These are phyloP conservation scores for Ormosia emarginata DNA, from an alignment of 306 rosid species.

Conservation along the genomic window DNA sequence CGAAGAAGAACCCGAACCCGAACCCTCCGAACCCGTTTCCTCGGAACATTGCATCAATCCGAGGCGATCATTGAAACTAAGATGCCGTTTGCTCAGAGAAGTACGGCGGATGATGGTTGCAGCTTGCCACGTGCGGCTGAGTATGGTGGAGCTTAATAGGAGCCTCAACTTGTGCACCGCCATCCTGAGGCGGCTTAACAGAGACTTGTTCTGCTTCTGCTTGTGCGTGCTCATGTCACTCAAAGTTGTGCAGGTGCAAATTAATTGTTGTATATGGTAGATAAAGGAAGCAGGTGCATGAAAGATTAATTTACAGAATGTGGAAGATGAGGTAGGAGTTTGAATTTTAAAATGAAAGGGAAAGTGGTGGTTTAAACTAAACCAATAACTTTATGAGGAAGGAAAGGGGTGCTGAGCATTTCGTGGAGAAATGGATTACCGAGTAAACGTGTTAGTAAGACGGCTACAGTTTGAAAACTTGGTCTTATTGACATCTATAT, in stretches of 20 bases:
- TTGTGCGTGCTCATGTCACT: conserved; percentile 17
- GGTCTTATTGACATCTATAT: neutral
- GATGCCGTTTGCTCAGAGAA: conserved; percentile 21
- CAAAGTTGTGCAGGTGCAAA: neutral
- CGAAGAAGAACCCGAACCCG: conserved; percentile 12
- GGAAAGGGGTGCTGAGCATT: conserved; percentile 7
- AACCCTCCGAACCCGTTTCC: conserved; percentile 25
- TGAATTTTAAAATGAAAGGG: neutral
- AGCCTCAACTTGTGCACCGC: conserved; percentile 60
- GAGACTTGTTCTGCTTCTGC: conserved; percentile 9
- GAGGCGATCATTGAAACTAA: conserved; percentile 53
- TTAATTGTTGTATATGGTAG: neutral
- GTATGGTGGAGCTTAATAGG: conserved; percentile 43
- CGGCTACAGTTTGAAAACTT: neutral
- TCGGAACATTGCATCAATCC: conserved; percentile 42
- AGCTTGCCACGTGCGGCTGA: conserved; percentile 45
- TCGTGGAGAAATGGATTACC: conserved; percentile 26
- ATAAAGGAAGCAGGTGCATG: neutral
- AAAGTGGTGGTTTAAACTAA: neutral
- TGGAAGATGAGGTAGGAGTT: neutral
- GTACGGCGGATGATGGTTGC: conserved; percentile 41
- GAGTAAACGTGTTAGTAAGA: conserved; percentile 19
- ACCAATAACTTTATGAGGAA: neutral
- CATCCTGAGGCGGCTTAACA: conserved; percentile 45
- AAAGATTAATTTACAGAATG: neutral